phyloP scores from a whole-genome alignment of 1,284 basidiomycete species.

The Puccinia novopanici region DNA sequence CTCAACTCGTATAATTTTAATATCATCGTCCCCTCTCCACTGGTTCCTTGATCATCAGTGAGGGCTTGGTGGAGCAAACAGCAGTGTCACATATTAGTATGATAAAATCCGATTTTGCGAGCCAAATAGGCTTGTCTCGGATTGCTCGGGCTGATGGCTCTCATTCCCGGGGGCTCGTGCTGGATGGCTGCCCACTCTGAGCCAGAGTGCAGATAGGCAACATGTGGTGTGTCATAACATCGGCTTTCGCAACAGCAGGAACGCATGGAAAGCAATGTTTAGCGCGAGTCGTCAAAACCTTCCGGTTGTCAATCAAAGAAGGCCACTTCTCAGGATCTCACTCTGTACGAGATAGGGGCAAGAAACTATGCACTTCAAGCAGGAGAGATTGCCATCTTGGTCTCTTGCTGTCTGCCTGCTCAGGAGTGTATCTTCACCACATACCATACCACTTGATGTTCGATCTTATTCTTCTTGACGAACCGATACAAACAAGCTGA shows the following conservation, averaged over 20 bases:
- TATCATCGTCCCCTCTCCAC: too few relatives aligned
- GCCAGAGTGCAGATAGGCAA: background rate
- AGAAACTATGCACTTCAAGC: background rate
- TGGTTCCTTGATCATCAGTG: background rate
- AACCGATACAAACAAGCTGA: conserved; percentile 1
- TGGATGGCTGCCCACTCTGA: background rate
- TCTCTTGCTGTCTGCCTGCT: background rate
- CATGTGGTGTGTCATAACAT: background rate
- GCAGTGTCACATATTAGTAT: background rate
- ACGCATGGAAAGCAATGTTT: conserved; percentile 13
- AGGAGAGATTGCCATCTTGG: conserved; percentile 17
- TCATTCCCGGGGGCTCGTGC: background rate
- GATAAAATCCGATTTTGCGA: background rate
- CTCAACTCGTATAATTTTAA: too few relatives aligned
- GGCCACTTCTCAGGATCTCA: background rate
- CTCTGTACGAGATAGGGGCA: conserved; percentile 10
- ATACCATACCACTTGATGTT: conserved; percentile 5
- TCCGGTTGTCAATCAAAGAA: background rate
- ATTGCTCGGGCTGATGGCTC: background rate
- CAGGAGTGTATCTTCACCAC: background rate
- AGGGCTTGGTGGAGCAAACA: background rate
- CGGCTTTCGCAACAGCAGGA: conserved; percentile 2
- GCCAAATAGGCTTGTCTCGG: background rate
- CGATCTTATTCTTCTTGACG: conserved; percentile 19
- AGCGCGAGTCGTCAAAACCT: conserved; percentile 1